Evolutionary conservation across 1,284 basidiomycete species (phyloP).

Genomic region (Leccinum variabile): DNA sequence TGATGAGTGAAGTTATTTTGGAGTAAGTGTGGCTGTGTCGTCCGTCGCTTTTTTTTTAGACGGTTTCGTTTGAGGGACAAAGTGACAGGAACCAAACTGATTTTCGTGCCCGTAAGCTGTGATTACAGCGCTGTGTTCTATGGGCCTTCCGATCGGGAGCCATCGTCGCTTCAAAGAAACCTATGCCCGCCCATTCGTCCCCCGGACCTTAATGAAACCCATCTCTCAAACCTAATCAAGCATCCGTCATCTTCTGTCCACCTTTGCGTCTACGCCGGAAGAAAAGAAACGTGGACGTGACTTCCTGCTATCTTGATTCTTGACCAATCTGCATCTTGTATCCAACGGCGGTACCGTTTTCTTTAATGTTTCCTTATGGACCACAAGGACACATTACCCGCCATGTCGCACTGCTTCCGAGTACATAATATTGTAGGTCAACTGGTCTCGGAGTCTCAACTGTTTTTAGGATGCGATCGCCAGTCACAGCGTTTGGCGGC

Average conservation of each 20-base stretch:
- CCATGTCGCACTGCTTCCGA: neutral
- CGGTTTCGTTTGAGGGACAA: neutral
- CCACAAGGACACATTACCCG: neutral
- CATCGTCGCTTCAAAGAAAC: neutral
- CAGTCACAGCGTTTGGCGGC: neutral
- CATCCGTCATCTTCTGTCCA: neutral
- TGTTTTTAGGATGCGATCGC: neutral
- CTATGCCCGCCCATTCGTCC: neutral
- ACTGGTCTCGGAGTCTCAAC: neutral
- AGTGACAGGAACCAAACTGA: neutral
- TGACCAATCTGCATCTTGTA: neutral
- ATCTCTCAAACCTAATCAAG: conserved; percentile 1
- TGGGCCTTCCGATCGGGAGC: neutral
- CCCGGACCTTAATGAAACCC: neutral
- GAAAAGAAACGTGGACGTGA: neutral
- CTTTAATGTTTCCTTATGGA: neutral
- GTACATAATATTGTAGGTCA: too few species aligned
- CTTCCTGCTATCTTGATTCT: neutral
- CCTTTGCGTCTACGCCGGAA: neutral
- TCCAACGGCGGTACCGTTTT: neutral
- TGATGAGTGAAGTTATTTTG: conserved; percentile 25
- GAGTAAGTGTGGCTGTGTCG: conserved; percentile 26
- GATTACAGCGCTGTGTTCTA: neutral
- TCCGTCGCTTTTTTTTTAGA: neutral
- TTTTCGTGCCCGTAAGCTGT: neutral